A percentile compares a stretch with the other conserved stretches of the same genome.
Conservation (phyloP, 2,329 filamentous ascomycete species). For the Corinectria fuckeliana region DNA sequence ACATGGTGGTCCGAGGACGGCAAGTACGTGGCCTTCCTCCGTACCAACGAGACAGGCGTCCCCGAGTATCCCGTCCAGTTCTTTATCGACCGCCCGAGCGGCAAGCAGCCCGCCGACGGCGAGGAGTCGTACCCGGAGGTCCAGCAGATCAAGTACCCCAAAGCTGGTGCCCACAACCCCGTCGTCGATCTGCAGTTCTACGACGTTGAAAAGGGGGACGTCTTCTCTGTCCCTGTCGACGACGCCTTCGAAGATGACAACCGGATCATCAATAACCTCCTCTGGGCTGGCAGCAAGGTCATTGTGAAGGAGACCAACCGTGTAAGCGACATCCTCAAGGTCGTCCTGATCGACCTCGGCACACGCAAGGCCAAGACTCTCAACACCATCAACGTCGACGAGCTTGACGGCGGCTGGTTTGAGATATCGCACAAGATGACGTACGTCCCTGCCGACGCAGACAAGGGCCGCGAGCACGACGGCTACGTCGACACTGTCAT, state of each 20-base stretch:
- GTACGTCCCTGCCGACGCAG: conserved; percentile 84
- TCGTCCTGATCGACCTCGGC: conserved; percentile 82
- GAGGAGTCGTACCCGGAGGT: conserved; percentile 92
- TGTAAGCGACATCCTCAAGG: conserved; percentile 88
- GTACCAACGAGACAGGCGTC: conserved; percentile 91
- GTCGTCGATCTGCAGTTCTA: conserved; percentile 89
- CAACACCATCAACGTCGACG: conserved; percentile 77
- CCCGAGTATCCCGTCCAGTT: conserved; percentile 94
- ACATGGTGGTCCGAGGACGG: conserved; percentile 97
- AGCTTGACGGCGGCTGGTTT: conserved; percentile 96
- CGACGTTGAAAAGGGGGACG: conserved; percentile 76
- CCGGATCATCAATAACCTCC: conserved; percentile 88
- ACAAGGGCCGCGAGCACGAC: conserved; percentile 77
- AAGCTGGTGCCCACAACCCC: conserved; percentile 92
- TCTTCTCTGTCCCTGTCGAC: conserved; percentile 79
- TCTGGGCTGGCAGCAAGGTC: conserved; percentile 88
- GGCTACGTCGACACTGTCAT: conserved; percentile 94
- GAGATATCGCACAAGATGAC: conserved; percentile 87
- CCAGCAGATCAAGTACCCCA: conserved; percentile 94
- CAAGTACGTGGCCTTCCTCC: conserved; percentile 86
- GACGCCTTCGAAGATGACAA: conserved; percentile 82
- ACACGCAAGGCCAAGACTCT: conserved; percentile 78
- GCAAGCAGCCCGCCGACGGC: conserved; percentile 67
- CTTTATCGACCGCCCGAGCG: conserved; percentile 86
- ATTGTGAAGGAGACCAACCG: conserved; percentile 92